Percentiles rank a stretch among this genome's conserved stretches.
Evolutionary conservation across 2,329 filamentous ascomycete species (phyloP).

Genomic region (Zymoseptoria crescenta): DNA sequence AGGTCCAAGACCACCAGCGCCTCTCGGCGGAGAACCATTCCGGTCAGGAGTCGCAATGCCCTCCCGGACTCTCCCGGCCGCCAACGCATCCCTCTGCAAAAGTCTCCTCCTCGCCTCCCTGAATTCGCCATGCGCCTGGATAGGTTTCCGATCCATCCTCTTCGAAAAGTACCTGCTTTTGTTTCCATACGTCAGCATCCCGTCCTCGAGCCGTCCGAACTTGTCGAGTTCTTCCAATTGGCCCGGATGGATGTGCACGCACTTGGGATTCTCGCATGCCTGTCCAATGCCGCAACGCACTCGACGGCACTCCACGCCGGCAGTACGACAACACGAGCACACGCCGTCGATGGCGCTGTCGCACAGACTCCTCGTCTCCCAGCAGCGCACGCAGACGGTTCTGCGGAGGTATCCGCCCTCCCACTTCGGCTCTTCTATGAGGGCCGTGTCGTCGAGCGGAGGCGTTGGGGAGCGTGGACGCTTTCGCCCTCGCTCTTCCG

Average conservation of each 20-base stretch:
- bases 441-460: not conserved
- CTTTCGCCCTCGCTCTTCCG: not conserved
- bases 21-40: not conserved
- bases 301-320: not conserved
- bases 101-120: not conserved
- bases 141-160: not conserved
- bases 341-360: not conserved
- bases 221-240: too few species aligned
- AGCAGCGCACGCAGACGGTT: not conserved
- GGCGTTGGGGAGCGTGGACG: not conserved
- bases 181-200: not conserved
- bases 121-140: not conserved
- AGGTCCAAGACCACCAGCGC: not conserved
- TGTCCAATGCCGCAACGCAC: not conserved
- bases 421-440: not conserved
- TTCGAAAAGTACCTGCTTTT: not conserved
- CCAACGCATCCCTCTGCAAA: not conserved
- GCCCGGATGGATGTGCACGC: too few species aligned
- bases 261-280: too few species aligned
- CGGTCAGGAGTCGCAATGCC: too few species aligned
- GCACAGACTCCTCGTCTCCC: not conserved
- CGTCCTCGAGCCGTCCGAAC: not conserved
- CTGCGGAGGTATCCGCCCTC: not conserved
- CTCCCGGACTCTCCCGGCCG: too few species aligned
- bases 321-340: not conserved